phyloP scores from a whole-genome alignment of 2,329 filamentous ascomycete genomes.

The Escovopsis sp. region DNA sequence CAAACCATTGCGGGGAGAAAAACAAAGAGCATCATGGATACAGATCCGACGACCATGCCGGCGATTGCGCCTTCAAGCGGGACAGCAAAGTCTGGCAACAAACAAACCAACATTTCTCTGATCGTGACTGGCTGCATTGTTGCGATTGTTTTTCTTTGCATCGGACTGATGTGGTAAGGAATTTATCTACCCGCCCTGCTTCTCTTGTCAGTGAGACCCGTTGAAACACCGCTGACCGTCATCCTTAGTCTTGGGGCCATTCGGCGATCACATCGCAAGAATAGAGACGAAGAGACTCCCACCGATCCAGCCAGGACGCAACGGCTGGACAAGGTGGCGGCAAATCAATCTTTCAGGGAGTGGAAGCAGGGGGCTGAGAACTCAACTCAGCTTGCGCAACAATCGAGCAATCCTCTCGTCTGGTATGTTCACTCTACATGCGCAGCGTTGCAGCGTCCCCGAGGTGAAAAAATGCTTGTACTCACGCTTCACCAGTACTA shows the following conservation, averaged over 20 bases:
- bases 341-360: slow-evolving; percentile 1
- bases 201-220: not conserved
- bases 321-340: not conserved
- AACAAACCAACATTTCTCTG: not conserved
- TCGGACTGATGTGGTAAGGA: not conserved
- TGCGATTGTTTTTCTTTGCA: not conserved
- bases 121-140: not conserved
- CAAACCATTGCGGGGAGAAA: no score
- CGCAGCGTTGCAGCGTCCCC: no score
- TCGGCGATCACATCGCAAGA: not conserved
- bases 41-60: no score
- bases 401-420: not conserved
- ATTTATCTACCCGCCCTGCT: no score
- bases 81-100: no score
- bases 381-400: not conserved
- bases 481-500: not conserved
- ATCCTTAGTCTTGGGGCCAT: not conserved
- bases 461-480: no score
- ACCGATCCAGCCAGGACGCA: not conserved
- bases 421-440: not conserved
- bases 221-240: not conserved
- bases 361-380: slow-evolving; percentile 1
- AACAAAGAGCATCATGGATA: no score
- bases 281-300: not conserved
- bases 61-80: no score